Percentiles rank a stretch among this genome's conserved stretches.
These are phyloP conservation scores for Podospora pseudocomata DNA, from an alignment of 495 filamentous ascomycete genomes.

Conservation along the genomic window DNA sequence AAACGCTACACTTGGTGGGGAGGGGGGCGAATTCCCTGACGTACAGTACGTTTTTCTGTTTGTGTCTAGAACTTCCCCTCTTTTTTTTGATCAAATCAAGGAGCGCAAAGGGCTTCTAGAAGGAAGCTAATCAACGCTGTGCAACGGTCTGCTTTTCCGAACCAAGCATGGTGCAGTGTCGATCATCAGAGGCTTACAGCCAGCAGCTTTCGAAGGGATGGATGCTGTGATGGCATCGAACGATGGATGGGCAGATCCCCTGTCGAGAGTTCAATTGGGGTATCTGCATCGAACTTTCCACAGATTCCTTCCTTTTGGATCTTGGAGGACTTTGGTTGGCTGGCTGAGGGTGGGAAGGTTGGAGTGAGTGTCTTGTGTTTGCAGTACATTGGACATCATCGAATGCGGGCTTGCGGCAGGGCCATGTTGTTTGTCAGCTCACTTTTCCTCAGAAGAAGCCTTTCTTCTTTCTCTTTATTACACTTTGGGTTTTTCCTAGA, in stretches of 20 bases:
- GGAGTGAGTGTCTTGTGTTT: background rate
- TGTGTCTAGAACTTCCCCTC: too few relatives aligned
- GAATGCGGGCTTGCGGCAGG: background rate
- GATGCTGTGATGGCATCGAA: background rate
- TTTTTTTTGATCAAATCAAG: background rate
- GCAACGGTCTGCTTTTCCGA: background rate
- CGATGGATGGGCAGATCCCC: too few relatives aligned
- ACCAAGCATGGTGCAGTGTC: background rate
- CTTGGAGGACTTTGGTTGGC: background rate
- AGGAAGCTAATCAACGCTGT: background rate
- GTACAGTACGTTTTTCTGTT: background rate
- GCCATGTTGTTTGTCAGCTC: background rate
- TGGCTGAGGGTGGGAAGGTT: background rate
- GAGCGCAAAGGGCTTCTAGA: background rate
- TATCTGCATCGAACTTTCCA: slow-evolving; percentile 17
- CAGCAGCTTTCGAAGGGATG: too few relatives aligned
- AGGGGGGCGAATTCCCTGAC: background rate
- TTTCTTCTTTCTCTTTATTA: background rate
- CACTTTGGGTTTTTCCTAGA: background rate
- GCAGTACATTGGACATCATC: background rate
- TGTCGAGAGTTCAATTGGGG: slow-evolving; percentile 1
- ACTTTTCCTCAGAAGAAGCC: background rate
- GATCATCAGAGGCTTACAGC: background rate
- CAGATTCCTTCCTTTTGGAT: background rate
- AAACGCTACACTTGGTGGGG: background rate